A percentile compares a stretch with the other conserved stretches of the same genome.
These are phyloP conservation scores for Candida piceae DNA, from an alignment of 805 yeast genomes.

Conservation along the genomic window DNA sequence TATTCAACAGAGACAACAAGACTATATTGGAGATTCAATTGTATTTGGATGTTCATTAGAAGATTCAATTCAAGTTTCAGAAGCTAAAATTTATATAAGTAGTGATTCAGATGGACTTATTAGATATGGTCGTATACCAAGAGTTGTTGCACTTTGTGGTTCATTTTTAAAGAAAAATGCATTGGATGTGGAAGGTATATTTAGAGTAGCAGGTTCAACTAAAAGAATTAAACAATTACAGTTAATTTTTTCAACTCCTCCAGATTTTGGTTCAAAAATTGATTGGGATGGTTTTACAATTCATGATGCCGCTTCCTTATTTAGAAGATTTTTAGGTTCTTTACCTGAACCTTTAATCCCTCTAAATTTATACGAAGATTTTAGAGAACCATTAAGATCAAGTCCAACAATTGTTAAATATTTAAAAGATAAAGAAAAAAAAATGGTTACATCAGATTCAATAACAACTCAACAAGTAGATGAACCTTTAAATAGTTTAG, in stretches of 20 bases:
- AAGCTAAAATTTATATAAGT: constrained; percentile 66
- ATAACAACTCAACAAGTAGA: background rate
- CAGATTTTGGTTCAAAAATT: constrained; percentile 81
- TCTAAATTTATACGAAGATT: constrained; percentile 63
- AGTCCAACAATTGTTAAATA: constrained; percentile 63
- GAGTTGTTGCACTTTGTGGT: constrained; percentile 95
- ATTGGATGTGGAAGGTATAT: constrained; percentile 81
- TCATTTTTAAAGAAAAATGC: constrained; percentile 75
- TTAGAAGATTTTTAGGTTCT: constrained; percentile 80
- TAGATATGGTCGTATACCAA: constrained; percentile 84
- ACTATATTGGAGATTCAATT: constrained; percentile 41
- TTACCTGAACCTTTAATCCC: constrained; percentile 93
- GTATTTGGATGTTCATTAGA: constrained; percentile 81
- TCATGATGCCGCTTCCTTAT: constrained; percentile 91
- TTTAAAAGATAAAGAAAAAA: constrained; percentile 46
- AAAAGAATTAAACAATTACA: constrained; percentile 86
- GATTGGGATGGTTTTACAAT: constrained; percentile 93
- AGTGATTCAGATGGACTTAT: constrained; percentile 60
- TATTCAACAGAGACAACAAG: constrained; percentile 36
- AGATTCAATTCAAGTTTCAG: constrained; percentile 67
- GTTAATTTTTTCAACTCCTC: constrained; percentile 76
- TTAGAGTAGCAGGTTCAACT: constrained; percentile 87
- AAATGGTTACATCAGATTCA: background rate
- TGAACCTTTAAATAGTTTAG: no score
- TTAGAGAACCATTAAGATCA: constrained; percentile 69